phyloP scores from a whole-genome alignment of 305 asterid species.

The Fraxinus greggii region DNA sequence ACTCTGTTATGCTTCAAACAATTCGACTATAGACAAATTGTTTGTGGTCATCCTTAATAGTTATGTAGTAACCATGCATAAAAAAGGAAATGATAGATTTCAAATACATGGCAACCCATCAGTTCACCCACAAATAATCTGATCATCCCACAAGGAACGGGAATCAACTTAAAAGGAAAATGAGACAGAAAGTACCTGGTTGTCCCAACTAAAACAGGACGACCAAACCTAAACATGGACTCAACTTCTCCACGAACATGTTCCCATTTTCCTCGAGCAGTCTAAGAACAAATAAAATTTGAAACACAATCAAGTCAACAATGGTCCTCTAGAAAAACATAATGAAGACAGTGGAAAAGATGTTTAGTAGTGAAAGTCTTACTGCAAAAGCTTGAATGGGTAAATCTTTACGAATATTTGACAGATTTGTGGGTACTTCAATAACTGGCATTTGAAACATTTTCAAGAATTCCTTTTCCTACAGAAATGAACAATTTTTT shows the following conservation, averaged over 20 bases:
- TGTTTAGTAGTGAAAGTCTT: slow-evolving; percentile 36
- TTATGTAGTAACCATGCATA: not conserved
- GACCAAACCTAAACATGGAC: slow-evolving; percentile 79
- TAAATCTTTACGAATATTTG: slow-evolving; percentile 80
- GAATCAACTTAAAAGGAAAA: slow-evolving; percentile 26
- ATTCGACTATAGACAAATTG: not conserved
- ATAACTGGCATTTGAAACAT: slow-evolving; percentile 92
- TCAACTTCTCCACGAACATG: slow-evolving; percentile 82
- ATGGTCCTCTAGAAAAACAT: slow-evolving; percentile 21
- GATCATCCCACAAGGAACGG: not conserved
- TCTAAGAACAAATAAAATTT: slow-evolving; percentile 43
- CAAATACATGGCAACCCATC: not conserved
- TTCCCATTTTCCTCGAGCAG: slow-evolving; percentile 96
- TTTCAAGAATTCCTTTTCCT: slow-evolving; percentile 97
- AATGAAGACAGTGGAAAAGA: not conserved
- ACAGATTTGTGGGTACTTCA: slow-evolving; percentile 94
- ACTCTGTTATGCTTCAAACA: not conserved
- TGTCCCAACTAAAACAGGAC: slow-evolving; percentile 96
- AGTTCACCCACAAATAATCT: not conserved
- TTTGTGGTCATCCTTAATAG: not conserved
- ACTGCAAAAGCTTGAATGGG: slow-evolving; percentile 97
- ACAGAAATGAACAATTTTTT: slow-evolving; percentile 14
- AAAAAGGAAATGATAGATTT: not conserved
- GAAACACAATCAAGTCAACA: slow-evolving; percentile 27
- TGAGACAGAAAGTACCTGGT: slow-evolving; percentile 64